Evolutionary conservation across 1,284 basidiomycete species (phyloP).

Genomic region (Coniophora puteana): DNA sequence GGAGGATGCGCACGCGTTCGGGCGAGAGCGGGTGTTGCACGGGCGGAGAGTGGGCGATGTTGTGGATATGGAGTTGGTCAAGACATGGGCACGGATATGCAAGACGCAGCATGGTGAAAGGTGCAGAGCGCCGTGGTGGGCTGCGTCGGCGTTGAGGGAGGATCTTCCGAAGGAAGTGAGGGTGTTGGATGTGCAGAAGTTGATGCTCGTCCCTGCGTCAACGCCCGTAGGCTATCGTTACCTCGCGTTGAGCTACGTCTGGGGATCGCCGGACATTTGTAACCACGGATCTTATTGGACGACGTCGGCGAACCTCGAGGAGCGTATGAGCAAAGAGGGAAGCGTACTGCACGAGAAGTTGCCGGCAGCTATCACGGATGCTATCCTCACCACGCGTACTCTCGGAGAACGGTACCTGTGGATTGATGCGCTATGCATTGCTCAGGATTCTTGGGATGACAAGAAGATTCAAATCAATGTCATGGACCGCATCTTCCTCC

Average conservation of each 20-base stretch:
- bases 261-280: too few relatives aligned
- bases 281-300: too few relatives aligned
- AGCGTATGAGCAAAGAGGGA: constrained; percentile 5
- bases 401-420: constrained; percentile 16
- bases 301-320: constrained; percentile 1
- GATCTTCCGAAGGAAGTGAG: not conserved
- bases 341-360: not conserved
- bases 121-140: too few relatives aligned
- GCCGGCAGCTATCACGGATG: constrained; percentile 15
- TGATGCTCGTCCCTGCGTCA: not conserved
- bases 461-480: constrained; percentile 13
- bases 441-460: constrained; percentile 11
- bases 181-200: not conserved
- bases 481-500: constrained; percentile 16
- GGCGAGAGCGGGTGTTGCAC: too few relatives aligned
- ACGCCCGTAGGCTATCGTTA: constrained; percentile 4
- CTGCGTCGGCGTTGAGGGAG: too few relatives aligned
- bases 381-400: constrained; percentile 9
- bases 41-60: too few relatives aligned
- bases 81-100: too few relatives aligned
- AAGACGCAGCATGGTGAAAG: too few relatives aligned
- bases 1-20: too few relatives aligned
- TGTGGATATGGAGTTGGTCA: too few relatives aligned
- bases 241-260: constrained; percentile 11
- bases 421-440: constrained; percentile 18